Percentiles rank a stretch among this genome's conserved stretches.
Conservation (phyloP, 169 alveolate genomes). For the Cryptosporidium felis region DNA sequence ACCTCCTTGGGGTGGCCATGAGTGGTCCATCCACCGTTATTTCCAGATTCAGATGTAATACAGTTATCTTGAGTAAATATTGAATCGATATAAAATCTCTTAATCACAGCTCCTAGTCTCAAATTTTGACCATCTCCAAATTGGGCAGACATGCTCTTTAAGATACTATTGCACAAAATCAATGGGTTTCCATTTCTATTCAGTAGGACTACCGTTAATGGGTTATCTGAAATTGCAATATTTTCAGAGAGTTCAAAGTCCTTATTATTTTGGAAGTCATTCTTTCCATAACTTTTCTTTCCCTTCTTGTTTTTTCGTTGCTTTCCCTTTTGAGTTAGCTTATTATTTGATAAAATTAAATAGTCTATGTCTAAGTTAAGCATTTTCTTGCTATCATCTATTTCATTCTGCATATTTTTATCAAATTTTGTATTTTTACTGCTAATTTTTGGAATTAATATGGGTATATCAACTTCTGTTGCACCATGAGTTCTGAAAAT, state of each 20-base stretch:
- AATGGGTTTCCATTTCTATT: slow-evolving; percentile 51
- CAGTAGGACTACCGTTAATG: slow-evolving; percentile 23
- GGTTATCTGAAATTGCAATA: slow-evolving; percentile 10
- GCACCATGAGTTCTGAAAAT: slow-evolving; percentile 43
- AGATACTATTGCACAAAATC: slow-evolving; percentile 13
- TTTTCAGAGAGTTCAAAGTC: slow-evolving; percentile 6
- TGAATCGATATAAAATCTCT: slow-evolving; percentile 43
- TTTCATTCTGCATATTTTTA: slow-evolving; percentile 6
- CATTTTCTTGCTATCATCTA: slow-evolving; percentile 2
- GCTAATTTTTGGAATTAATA: slow-evolving; percentile 38
- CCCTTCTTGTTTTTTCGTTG: slow-evolving; percentile 4
- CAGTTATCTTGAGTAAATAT: slow-evolving; percentile 38
- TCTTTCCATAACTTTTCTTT: not conserved
- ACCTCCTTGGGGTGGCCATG: slow-evolving; percentile 51
- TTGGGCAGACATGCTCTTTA: slow-evolving; percentile 50
- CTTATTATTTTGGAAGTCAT: not conserved
- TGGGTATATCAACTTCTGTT: slow-evolving; percentile 57
- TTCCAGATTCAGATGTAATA: not conserved
- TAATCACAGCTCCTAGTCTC: slow-evolving; percentile 61
- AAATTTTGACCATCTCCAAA: slow-evolving; percentile 49
- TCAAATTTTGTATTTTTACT: slow-evolving; percentile 2
- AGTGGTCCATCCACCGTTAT: not conserved
- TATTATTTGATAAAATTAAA: not conserved
- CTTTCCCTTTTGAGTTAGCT: not conserved
- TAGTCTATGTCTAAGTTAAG: slow-evolving; percentile 22